Evolutionary conservation across 2,329 filamentous ascomycete genomes (phyloP), one percentile per base, ranked within the genome.

Genomic region (Beauveria australis): DNA sequence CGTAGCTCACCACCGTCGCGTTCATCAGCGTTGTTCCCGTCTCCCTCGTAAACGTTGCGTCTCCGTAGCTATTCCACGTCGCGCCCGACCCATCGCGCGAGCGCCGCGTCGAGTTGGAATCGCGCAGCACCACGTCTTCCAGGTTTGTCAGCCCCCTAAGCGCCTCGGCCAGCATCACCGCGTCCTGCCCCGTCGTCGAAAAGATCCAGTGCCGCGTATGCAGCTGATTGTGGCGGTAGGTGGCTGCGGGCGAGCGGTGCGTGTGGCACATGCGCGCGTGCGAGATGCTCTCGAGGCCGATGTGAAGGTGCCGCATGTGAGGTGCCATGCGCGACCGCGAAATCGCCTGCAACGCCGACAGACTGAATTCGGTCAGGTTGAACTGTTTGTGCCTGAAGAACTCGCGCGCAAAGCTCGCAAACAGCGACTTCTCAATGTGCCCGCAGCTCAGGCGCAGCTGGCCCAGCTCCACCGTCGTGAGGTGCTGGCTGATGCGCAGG

Each of bases 301-400:
- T 59, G 59, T 72, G 67, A 22, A 83, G 69, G 16, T 66, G 65
- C 6, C 68, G 72, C 16, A 84, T 65, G 41, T 71, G 68, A 0
- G 66, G 62, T 0, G 73, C 72, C 18, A 84, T 64, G 0, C 75
- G 73, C 19, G 74, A 76, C 60, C 76, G 74, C n/a, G 81, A 78
- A 41, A 84, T 82, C 66, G 80, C 74, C 69, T 80, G 63, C 12
- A 87, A 74, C 0, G 79, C 75, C 57, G 81, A 76, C 10, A 88
- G 72, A 65, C 85, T 88, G 64, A 76, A 71, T 40, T 81, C 74
- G 1, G 79, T 80, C 59, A 87, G 67, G 81, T 87, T 85, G 71
- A 88, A 89, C 67, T 88, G 85, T 66, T 81, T 83, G 69, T 83
- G 84, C 55, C 74, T 76, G 71, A 89, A 89, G 75, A 86, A 89